Evolutionary conservation across 768 basidiomycete species (phyloP), one percentile per base, ranked within the genome.

Genomic region (Tricholoma terreum): DNA sequence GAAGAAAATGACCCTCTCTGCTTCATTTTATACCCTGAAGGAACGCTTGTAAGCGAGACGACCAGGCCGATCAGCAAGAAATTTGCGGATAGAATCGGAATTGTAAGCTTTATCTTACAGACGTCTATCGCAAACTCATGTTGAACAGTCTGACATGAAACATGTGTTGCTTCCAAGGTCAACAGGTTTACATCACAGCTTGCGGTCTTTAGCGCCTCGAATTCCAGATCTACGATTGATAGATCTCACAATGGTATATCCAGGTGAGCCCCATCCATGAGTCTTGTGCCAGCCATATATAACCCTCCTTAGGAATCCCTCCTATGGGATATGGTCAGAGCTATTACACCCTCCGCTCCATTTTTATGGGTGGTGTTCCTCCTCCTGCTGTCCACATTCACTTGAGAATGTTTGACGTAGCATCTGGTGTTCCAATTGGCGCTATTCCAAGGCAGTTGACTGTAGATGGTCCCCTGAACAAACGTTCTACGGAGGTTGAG

Each of bases 221-320:
- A 81, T 95, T 21, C 88, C 87, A 24, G 80, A 81, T 54, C 75
- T 99, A 57, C 83, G 86, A 62, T 70, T 99, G 11, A 75, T 98
- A n/a, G 97, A 98, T 68, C 76, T 97, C 45, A 98, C 97, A 0
- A 79, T 96, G 59, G 83, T 88, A 24, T 99, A 99, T 73, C 92
- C 94, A 61, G 94, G 94, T 85, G 69, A 62, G 74, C 50, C 6
- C 55, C 50, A 17, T 54, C n/a, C 42, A 42, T 14, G 21, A 7
- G 24, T 45, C 9, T 24, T 33, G 36, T 36, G 52, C 35, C 22
- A 45, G 10, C 54, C 15, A 59, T 31, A 61, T 50, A 45, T 7
- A 40, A 53, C 55, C 67, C 17, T 10, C 52, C 35, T 38, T 58
- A 91, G 90, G 90, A 9, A 81, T 96, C 38, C 92, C 94, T 14